Base-by-base conservation (phyloP, 1,284 basidiomycete species). In the Cutaneotrichosporon arboriforme region DNA sequence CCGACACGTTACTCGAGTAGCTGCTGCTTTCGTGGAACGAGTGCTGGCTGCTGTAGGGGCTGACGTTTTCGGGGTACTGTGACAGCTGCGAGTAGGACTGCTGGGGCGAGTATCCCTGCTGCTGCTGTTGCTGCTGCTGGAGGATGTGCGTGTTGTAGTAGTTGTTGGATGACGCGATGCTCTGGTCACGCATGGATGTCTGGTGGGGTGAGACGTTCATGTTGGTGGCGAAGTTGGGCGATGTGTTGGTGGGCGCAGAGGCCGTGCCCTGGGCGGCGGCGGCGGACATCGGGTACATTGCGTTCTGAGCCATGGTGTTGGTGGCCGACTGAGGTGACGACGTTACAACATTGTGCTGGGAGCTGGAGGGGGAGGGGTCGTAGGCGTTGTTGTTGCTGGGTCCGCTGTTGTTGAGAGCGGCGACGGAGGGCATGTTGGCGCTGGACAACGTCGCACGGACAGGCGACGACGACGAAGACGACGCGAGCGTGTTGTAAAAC, bases 71-170 rank as follows among this genome's bases (percentile, higher is more conserved):
- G 4, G 18, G 17, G 20, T 40, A 21, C 23, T 47, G 46, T n/a
- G n/a, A n/a, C 23, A 15, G 37, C 37, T 46, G 51, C 36, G 46
- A 18, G 38, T 46, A 37, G 13, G 23, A 21, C 20, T 50, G 49
- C 21, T 39, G 46, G 22, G 17, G 33, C 12, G 20, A 37, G 22
- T 48, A 23, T 4, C 15, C 26, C 21, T 49, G 48, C 15, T 42
- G 31, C 33, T 41, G 39, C 10, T 42, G 31, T 33, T 49, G 39
- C n/a, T 37, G 34, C 15, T 50, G 26, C 41, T 34, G 43, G n/a
- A 33, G 43, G 13, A 10, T 8, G 15, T 45, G 43, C 31, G 31
- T 7, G 23, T 45, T 23, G 17, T 50, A 42, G 21, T 45, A 45
- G n/a, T n/a, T n/a, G n/a, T n/a, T 18, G 21, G 34, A 17, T 20